Conservation (phyloP, 139 green algal genomes). For the Protoeuglena noctilucae region DNA sequence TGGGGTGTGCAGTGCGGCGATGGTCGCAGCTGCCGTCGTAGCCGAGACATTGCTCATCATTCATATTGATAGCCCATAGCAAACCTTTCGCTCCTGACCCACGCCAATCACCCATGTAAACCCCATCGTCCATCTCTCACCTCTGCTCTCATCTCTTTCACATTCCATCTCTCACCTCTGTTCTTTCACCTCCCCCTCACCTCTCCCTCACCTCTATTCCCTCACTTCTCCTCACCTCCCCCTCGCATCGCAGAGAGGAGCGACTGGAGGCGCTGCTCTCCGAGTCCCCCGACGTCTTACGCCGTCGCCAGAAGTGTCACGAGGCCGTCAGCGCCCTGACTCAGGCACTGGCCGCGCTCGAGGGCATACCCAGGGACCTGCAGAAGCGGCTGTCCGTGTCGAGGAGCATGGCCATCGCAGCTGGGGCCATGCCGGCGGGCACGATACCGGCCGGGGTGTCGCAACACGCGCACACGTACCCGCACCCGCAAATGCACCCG, state of each 20-base stretch:
- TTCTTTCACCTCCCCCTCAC: background rate
- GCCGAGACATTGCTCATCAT: background rate
- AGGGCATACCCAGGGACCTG: background rate
- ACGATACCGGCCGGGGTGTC: too few relatives aligned
- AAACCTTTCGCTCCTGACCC: too few relatives aligned
- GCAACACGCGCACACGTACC: too few relatives aligned
- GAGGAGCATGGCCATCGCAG: background rate
- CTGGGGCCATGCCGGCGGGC: background rate
- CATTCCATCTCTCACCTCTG: slow-evolving; percentile 7
- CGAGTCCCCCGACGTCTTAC: slow-evolving; percentile 59
- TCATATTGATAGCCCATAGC: background rate
- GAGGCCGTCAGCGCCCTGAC: slow-evolving; percentile 25
- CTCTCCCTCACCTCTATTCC: too few relatives aligned
- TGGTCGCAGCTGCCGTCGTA: background rate
- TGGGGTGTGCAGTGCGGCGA: too few relatives aligned
- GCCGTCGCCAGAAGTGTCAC: slow-evolving; percentile 28
- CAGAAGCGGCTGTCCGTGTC: background rate
- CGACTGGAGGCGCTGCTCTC: slow-evolving; percentile 49
- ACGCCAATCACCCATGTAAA: too few relatives aligned
- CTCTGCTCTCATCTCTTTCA: background rate
- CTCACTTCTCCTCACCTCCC: background rate
- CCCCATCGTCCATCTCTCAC: too few relatives aligned
- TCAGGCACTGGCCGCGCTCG: slow-evolving; percentile 8
- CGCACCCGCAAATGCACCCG: too few relatives aligned
- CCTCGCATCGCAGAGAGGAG: slow-evolving; percentile 50